Base-by-base conservation (phyloP, 2,329 filamentous ascomycete genomes). In the Paracoccidioides lutzii region DNA sequence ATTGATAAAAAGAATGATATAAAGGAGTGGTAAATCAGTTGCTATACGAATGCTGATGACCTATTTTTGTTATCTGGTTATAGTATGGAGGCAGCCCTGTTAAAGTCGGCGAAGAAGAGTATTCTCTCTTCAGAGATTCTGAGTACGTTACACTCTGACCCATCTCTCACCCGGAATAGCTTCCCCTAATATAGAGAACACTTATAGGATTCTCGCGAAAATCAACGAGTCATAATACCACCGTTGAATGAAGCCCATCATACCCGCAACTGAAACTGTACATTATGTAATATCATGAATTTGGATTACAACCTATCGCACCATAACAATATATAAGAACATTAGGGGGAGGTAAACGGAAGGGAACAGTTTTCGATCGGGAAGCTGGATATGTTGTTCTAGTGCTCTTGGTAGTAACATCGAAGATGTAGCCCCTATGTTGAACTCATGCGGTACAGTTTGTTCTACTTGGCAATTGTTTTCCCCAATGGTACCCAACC, bases 51-150 rank as follows among this genome's bases (percentile, higher is more conserved):
- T n/a, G 14, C 56, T 59, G 46, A 59, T 46, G 5, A 7, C 22
- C 22, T 22, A 41, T 4, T 22, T 30, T 8, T 40, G 30, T 14
- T 44, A 3, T 15, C 9, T 42, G 48, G 30, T 49, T 59, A 60
- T 66, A 95, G 88, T 98, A 85, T 69, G 93, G 93, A 68, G 93
- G 93, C 62, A 93, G 86, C 69, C 86, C 91, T 62, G 84, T 98
- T 73, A 97, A 97, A 83, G 88, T 97, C 65, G 93, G 91, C 65
- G 91, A 98, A 67, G 90, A 97, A 64, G 93, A 98, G 78, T 97
- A 83, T 79, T 84, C 87, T 61, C 83, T 98, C 62, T 98, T 95
- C 86, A 83, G 93, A 68, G 93, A 98, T 76, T 87, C 90, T 78
- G 93, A 98, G 91, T 97, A 84, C 76, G 90, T 86, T 53, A 46